A percentile compares a stretch with the other conserved stretches of the same genome.
Evolutionary conservation across 331 rosid genomes (phyloP).

Genomic region (Quercus lobata): DNA sequence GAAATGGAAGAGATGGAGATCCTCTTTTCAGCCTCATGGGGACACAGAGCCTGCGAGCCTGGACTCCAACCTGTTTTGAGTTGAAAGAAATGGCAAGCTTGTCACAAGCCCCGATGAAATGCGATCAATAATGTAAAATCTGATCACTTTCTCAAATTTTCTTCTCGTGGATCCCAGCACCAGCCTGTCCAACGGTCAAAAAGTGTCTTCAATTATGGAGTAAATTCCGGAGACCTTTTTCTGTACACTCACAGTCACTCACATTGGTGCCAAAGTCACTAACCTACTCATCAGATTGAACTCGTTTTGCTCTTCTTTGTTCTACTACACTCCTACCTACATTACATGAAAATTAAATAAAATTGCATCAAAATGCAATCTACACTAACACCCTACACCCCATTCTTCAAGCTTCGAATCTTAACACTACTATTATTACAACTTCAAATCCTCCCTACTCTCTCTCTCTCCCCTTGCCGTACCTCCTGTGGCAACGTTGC

Average conservation of each 20-base stretch:
- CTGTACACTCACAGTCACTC: too few species aligned
- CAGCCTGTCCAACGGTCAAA: slow-evolving; percentile 42
- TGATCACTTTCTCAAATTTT: slow-evolving; percentile 19
- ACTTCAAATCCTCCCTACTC: slow-evolving; percentile 18
- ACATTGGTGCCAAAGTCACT: not conserved
- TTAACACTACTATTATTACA: slow-evolving; percentile 13
- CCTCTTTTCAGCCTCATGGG: not conserved
- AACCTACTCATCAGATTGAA: not conserved
- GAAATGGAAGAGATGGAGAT: not conserved
- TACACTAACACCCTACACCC: slow-evolving; percentile 10
- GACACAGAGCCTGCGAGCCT: not conserved
- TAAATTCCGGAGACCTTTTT: slow-evolving; percentile 34
- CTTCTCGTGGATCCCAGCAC: slow-evolving; percentile 45
- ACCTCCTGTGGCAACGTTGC: slow-evolving; percentile 63
- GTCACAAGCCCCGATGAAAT: not conserved
- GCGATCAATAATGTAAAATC: not conserved
- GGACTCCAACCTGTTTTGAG: not conserved
- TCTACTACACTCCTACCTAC: not conserved
- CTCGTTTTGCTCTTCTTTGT: not conserved
- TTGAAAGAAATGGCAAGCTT: too few species aligned
- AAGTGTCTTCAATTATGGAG: slow-evolving; percentile 29
- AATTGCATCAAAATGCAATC: slow-evolving; percentile 16
- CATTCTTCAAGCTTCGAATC: slow-evolving; percentile 22
- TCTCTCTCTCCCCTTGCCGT: slow-evolving; percentile 55
- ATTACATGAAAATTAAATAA: not conserved